A percentile compares a stretch with the other conserved stretches of the same genome.
Evolutionary conservation across 352 stramenopile genomes (phyloP).

Genomic region (Pythium biforme): DNA sequence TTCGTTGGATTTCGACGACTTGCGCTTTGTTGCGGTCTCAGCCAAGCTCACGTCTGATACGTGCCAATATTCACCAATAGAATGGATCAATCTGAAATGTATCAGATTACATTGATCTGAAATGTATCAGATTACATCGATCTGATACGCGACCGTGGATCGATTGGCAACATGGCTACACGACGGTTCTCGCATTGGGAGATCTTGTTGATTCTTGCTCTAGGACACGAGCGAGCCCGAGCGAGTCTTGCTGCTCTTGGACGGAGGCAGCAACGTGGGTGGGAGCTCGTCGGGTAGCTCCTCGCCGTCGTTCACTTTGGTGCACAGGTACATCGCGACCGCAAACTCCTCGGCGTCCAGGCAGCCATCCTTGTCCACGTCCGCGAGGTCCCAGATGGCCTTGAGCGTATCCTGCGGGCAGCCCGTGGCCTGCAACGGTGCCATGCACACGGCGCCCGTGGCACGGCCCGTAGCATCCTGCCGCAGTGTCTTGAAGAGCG

Average conservation of each 20-base stretch:
- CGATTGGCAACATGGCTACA: too few relatives aligned
- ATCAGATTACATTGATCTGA: too few relatives aligned
- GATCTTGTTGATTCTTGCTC: neutral
- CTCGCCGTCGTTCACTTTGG: slow-evolving; percentile 71
- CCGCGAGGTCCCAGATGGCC: slow-evolving; percentile 88
- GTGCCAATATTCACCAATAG: too few relatives aligned
- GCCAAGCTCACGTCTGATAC: too few relatives aligned
- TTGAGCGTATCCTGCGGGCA: slow-evolving; percentile 75
- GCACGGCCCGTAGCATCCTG: slow-evolving; percentile 57
- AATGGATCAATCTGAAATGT: too few relatives aligned
- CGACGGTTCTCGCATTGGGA: too few relatives aligned
- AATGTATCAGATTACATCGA: too few relatives aligned
- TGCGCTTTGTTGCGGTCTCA: neutral
- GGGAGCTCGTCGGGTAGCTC: slow-evolving; percentile 61
- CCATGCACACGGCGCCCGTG: slow-evolving; percentile 72
- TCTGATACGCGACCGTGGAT: too few relatives aligned
- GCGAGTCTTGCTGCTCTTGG: slow-evolving; percentile 30
- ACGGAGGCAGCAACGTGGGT: slow-evolving; percentile 52
- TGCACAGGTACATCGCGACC: slow-evolving; percentile 88
- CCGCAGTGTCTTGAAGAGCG: slow-evolving; percentile 74
- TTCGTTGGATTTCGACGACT: neutral
- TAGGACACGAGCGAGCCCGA: slow-evolving; percentile 18
- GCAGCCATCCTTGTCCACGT: slow-evolving; percentile 87
- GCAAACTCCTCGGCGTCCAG: slow-evolving; percentile 91
- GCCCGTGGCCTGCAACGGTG: slow-evolving; percentile 61